Conservation (phyloP, 2,329 filamentous ascomycete genomes). For the Stromatinia cepivora region DNA sequence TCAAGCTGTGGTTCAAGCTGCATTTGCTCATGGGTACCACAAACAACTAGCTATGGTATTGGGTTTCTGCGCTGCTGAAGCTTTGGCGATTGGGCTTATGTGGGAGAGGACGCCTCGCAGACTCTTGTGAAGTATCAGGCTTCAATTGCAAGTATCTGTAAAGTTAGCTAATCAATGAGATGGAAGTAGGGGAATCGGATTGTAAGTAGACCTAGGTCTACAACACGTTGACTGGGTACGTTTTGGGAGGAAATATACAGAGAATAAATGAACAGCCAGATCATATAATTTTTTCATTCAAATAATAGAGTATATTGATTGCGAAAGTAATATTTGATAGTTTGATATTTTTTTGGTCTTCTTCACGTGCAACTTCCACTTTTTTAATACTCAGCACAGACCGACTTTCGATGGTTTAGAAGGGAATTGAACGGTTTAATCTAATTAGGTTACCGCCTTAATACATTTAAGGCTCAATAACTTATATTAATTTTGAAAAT, state of each 20-base stretch:
- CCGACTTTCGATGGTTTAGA: too few species aligned
- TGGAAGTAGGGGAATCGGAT: background rate
- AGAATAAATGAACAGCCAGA: background rate
- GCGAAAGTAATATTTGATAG: too few species aligned
- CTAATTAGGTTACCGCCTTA: too few species aligned
- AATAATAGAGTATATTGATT: background rate
- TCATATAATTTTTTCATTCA: background rate
- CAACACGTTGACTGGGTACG: background rate
- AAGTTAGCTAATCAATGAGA: background rate
- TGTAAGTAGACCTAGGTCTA: background rate
- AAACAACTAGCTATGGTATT: background rate
- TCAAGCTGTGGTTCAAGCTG: background rate
- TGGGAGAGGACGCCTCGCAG: constrained; percentile 1
- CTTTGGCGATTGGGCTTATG: background rate
- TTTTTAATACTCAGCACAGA: too few species aligned
- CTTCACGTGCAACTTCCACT: too few species aligned
- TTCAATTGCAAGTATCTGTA: background rate
- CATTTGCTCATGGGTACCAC: background rate
- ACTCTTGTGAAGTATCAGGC: background rate
- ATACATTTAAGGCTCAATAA: too few species aligned
- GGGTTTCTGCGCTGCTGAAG: background rate
- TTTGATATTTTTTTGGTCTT: too few species aligned
- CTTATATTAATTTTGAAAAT: too few species aligned
- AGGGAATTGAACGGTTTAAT: too few species aligned
- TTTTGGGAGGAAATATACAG: background rate